phyloP scores from a whole-genome alignment of 169 alveolate species.

The Cryptosporidium ryanae region DNA sequence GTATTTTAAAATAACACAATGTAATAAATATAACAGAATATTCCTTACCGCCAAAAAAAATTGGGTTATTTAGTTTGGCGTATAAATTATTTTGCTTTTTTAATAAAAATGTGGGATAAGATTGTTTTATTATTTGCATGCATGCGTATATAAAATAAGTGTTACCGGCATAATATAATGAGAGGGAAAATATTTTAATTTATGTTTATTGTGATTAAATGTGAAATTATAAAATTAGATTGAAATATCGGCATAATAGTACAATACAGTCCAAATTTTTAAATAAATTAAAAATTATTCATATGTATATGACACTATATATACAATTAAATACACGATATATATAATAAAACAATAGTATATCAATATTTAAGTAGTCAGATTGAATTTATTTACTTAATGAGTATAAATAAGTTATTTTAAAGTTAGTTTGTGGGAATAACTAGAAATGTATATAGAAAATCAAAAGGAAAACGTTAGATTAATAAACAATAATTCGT shows the following conservation, averaged over 20 bases:
- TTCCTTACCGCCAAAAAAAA: too few species aligned
- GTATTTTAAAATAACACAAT: too few species aligned
- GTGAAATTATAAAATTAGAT: not conserved
- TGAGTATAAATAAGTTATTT: too few species aligned
- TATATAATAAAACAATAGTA: not conserved
- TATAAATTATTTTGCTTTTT: too few species aligned
- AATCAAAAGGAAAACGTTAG: not conserved
- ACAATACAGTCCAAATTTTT: too few species aligned
- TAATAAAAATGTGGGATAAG: not conserved
- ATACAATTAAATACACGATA: not conserved
- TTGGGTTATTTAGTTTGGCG: too few species aligned
- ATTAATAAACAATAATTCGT: constrained; percentile 7
- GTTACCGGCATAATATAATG: constrained; percentile 33
- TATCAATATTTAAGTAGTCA: not conserved
- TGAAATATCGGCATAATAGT: not conserved
- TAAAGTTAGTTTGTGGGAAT: too few species aligned
- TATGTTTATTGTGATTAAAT: too few species aligned
- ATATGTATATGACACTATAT: not conserved
- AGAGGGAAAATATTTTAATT: constrained; percentile 1
- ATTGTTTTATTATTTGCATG: constrained; percentile 20
- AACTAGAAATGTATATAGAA: not conserved
- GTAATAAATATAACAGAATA: too few species aligned
- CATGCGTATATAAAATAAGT: constrained; percentile 11
- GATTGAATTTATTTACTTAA: too few species aligned
- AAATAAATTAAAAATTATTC: not conserved